Conservation (phyloP, 1,139 yeast genomes). For the Debaryomyces robertsiae region DNA sequence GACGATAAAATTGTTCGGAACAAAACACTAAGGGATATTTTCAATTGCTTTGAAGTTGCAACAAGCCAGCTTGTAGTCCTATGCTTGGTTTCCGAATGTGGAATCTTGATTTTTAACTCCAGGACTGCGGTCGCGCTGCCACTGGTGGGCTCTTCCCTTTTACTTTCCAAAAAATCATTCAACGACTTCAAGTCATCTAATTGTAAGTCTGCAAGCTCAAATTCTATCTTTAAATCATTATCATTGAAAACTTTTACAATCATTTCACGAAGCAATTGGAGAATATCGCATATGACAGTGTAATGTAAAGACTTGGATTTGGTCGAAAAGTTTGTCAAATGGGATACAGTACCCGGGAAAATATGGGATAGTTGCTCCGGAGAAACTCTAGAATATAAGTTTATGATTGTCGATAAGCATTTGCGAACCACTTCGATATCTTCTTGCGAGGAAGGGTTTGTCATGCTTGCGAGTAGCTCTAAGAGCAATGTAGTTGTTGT, state of each 20-base stretch:
- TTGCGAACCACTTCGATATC: conserved; percentile 17
- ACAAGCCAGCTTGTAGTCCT: conserved; percentile 63
- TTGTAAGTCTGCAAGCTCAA: conserved; percentile 3
- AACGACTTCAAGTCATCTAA: conserved; percentile 18
- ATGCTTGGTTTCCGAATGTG: conserved; percentile 22
- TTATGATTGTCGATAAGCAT: conserved; percentile 19
- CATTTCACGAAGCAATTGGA: conserved; percentile 26
- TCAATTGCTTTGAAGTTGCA: conserved; percentile 65
- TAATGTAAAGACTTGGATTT: conserved; percentile 28
- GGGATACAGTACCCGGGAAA: conserved; percentile 44
- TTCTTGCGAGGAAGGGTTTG: conserved; percentile 20
- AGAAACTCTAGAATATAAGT: conserved; percentile 22
- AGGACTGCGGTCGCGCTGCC: conserved; percentile 8
- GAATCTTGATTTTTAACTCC: conserved; percentile 11
- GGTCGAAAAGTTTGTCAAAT: conserved; percentile 31
- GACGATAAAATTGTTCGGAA: conserved; percentile 28
- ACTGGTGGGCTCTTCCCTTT: conserved; percentile 3
- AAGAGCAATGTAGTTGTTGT: conserved; percentile 28
- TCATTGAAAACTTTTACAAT: conserved; percentile 34
- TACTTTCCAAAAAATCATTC: conserved; percentile 23
- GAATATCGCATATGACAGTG: conserved; percentile 22
- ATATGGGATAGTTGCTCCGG: conserved; percentile 38
- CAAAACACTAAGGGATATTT: conserved; percentile 41
- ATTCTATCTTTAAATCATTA: conserved; percentile 6
- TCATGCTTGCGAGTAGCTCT: conserved; percentile 18